Conservation (phyloP, 78 protist species). For the Dictyostelium capitatum region DNA sequence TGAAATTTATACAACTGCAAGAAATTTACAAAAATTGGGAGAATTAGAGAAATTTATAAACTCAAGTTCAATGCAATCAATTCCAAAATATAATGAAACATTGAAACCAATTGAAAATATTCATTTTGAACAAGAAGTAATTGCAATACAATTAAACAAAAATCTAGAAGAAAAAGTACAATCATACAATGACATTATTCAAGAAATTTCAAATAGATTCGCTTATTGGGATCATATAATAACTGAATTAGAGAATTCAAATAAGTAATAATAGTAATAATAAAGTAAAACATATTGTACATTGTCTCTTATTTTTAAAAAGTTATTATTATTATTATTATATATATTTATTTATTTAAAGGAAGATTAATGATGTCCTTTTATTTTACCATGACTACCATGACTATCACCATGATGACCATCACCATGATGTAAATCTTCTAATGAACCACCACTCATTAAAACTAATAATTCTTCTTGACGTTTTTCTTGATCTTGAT, state of each 20-base stretch:
- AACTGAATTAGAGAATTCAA: constrained; percentile 11
- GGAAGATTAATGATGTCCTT: neutral
- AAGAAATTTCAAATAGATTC: constrained; percentile 47
- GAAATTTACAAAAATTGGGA: constrained; percentile 23
- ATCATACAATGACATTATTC: constrained; percentile 70
- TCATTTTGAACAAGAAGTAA: constrained; percentile 72
- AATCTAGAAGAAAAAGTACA: constrained; percentile 64
- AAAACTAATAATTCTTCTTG: neutral
- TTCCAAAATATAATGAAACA: constrained; percentile 12
- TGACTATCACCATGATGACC: constrained; percentile 1
- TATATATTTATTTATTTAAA: too few species aligned
- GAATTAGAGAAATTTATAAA: constrained; percentile 73
- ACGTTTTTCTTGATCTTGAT: constrained; percentile 31
- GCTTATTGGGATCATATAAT: constrained; percentile 56
- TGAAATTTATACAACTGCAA: constrained; percentile 35
- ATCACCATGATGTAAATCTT: neutral
- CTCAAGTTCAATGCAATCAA: neutral
- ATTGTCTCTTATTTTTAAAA: neutral
- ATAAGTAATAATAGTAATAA: neutral
- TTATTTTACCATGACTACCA: neutral
- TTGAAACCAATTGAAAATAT: constrained; percentile 50
- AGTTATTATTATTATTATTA: too few species aligned
- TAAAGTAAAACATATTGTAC: neutral
- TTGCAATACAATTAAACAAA: constrained; percentile 51
- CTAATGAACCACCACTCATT: neutral